A percentile compares a stretch with the other conserved stretches of the same genome.
phyloP scores from a whole-genome alignment of 1,139 yeast species.

The Suhomyces atakaporum region DNA sequence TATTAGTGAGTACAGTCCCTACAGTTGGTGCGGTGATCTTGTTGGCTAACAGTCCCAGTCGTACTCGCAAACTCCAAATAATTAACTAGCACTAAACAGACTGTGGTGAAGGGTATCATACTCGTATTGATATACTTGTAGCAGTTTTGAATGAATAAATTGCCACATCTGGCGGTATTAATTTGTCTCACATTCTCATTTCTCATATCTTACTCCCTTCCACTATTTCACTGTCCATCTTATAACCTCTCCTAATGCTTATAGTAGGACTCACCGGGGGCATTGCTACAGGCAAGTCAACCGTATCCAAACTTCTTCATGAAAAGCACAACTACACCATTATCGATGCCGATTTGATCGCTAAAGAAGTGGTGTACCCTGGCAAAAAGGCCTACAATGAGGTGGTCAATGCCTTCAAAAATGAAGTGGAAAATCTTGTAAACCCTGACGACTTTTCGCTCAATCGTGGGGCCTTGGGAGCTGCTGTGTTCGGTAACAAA shows the following conservation, averaged over 20 bases:
- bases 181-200: too few relatives aligned
- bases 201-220: too few relatives aligned
- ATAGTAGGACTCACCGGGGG: slow-evolving; percentile 95
- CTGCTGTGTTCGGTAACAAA: slow-evolving; percentile 70
- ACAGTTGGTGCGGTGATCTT: too few relatives aligned
- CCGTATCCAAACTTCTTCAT: slow-evolving; percentile 66
- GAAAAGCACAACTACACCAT: slow-evolving; percentile 58
- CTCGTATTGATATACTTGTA: too few relatives aligned
- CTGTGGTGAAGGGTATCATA: too few relatives aligned
- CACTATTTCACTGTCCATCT: background rate
- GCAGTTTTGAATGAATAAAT: too few relatives aligned
- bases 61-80: too few relatives aligned
- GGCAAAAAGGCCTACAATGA: slow-evolving; percentile 69
- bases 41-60: too few relatives aligned
- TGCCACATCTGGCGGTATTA: too few relatives aligned
- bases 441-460: slow-evolving; percentile 50
- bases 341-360: slow-evolving; percentile 89
- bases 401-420: slow-evolving; percentile 61
- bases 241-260: slow-evolving; percentile 52
- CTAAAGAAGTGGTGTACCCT: slow-evolving; percentile 81
- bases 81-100: too few relatives aligned
- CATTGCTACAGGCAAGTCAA: slow-evolving; percentile 92
- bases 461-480: slow-evolving; percentile 75
- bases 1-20: too few relatives aligned
- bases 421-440: slow-evolving; percentile 57